Evolutionary conservation across 1,139 yeast species (phyloP), one percentile per base, ranked within the genome.

Genomic region (Diutina rugosa): DNA sequence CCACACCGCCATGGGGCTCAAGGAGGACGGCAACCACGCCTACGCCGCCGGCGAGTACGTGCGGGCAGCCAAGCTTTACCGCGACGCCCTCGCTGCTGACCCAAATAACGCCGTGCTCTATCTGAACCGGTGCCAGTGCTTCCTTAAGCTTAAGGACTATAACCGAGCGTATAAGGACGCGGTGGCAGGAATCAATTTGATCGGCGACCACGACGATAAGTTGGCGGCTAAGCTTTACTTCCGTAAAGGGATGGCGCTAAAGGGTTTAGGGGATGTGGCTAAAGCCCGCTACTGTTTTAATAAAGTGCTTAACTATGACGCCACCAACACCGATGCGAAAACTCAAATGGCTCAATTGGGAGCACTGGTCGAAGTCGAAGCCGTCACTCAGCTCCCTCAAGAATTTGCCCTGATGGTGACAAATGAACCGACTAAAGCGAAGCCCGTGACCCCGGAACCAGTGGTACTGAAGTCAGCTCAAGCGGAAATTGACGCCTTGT

Each of bases 51-150:
- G 80, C 26, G 72, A 84, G 55, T 86, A 71, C 63, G 67, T 66
- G 3, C 72, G 73, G 53, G 96, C 97, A 0, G 79, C 82, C 8
- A 69, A 74, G 46, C 69, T 78, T 3, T 91, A 91, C 67, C 71
- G 85, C 3, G 80, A 80, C 60, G 95, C 96, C 4, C 76, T 88
- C 48, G 73, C 71, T 9, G 58, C 79, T 52, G 85, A 83, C 59
- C 77, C 82, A 0, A 57, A 64, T 4, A 83, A 85, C 63, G 78
- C 96, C 0, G 78, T 86, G 5, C 73, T 89, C 6, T 86, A 80
- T 66, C 84, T 96, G 14, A 91, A 91, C 67, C 73, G 91, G 56
- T 95, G 97, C 2, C 85, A 88, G 66, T 80, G 90, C 35, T 78
- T 82, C 61, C 68, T 87, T 56, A 82, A 85, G 62, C 69, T 85